Percentiles rank a stretch among this genome's conserved stretches.
Conservation (phyloP, 2,329 filamentous ascomycete species). For the Pseudopithomyces chartarum region DNA sequence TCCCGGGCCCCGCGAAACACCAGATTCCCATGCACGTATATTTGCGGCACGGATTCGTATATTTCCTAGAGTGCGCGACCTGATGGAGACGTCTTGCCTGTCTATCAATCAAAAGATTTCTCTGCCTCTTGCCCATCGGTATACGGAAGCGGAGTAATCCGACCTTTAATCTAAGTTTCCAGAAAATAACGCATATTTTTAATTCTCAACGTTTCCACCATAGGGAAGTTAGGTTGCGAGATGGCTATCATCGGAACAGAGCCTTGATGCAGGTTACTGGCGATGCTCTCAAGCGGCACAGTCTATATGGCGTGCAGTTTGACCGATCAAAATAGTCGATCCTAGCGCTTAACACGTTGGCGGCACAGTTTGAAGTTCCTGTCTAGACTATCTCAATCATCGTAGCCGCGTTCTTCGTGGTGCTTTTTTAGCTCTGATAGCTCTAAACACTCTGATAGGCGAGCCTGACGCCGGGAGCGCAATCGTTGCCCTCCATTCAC, state of each 20-base stretch:
- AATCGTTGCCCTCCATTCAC: too few relatives aligned
- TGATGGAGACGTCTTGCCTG: background rate
- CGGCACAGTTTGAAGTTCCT: background rate
- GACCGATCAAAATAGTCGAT: background rate
- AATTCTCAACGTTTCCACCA: background rate
- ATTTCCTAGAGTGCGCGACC: background rate
- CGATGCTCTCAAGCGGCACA: background rate
- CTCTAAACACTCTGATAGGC: background rate
- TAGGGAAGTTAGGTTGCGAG: background rate
- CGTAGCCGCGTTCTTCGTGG: background rate
- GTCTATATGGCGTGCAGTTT: background rate
- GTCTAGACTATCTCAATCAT: background rate
- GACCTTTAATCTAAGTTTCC: background rate
- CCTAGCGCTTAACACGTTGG: background rate
- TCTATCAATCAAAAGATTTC: background rate
- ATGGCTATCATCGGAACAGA: background rate
- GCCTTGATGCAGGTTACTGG: background rate
- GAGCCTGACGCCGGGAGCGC: too few relatives aligned
- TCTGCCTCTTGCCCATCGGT: background rate
- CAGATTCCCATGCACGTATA: background rate
- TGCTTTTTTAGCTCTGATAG: too few relatives aligned
- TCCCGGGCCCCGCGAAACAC: slow-evolving; percentile 3
- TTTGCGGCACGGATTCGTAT: background rate
- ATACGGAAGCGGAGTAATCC: background rate
- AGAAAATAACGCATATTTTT: background rate